Base-by-base conservation (phyloP, 169 alveolate species). In the Cystoisospora suis region DNA sequence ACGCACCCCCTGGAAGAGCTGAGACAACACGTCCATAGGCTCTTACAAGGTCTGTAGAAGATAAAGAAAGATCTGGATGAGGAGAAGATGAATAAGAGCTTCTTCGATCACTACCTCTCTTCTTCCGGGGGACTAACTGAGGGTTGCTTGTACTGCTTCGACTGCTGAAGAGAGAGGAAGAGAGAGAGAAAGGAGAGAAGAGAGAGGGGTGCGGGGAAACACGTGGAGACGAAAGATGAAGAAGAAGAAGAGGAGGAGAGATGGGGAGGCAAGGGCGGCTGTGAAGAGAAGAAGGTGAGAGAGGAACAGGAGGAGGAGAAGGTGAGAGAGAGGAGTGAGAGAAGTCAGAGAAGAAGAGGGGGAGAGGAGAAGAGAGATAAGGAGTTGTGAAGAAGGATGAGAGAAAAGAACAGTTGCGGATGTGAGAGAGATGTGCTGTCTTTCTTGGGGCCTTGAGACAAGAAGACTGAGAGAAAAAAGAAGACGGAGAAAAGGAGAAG, bases 141-240 rank as follows among this genome's bases (percentile, higher is more conserved):
- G 79, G 79, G 79, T 65, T 65, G 79, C 79, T 65, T 29, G 79
- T 65, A 44, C 79, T 65, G 42, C 79, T 65, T 23, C 79, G 36
- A 44, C 79, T 65, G 79, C 79, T 44, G 42, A 2, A 23, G 46
- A 65, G 79, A 23, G 79, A 12, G 12, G 75, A 61, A 17, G 34
- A 3, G 46, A 44, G 36, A 29, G 9, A 65, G 44, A 40, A 23
- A 65, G 36, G 44, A 65, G n/a, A n/a, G n/a, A n/a, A n/a, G n/a
- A n/a, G n/a, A n/a, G n/a, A n/a, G n/a, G n/a, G n/a, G n/a, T n/a
- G n/a, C n/a, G n/a, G n/a, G n/a, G n/a, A n/a, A n/a, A n/a, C n/a
- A n/a, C n/a, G 9, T 20, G 65, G 20, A 53, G 65, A 15, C 65
- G 20, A 53, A 20, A 53, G 20, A 53, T 9, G 65, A 9, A 3